Base-by-base conservation (phyloP, 1,139 yeast genomes). In the Suhomyces kunorum region DNA sequence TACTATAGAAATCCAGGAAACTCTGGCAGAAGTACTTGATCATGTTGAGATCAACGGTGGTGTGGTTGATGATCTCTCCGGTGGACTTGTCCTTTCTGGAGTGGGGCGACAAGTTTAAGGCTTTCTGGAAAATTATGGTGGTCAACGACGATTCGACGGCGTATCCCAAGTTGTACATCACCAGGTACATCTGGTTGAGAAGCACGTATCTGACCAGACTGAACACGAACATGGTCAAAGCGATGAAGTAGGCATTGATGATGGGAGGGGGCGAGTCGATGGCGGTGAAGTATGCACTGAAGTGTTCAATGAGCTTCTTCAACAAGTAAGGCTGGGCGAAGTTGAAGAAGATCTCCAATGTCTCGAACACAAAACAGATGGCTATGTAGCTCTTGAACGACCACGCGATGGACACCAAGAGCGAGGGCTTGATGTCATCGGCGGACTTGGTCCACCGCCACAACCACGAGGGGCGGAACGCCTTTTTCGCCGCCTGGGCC, bases 1-100 rank as follows among this genome's bases (percentile, higher is more conserved):
- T 49, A 26, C 54, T 46, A 19, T 57, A 38, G 20, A 51, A 55
- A 16, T 54, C 58, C 22, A 51, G 54, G 28, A 59, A 42, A 25
- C 42, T 43, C 35, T 47, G 53, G 29, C 50, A 48, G 38, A 56
- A 47, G 38, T 46, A 38, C 27, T 56, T 46, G 34, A 62, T 44
- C 14, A 47, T 54, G 22, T 37, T 39, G 16, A 56, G 50, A 42
- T 62, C 66, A 25, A 53, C 50, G 5, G 63, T 51, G 27, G 61
- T 54, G 39, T 59, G 58, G 40, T 59, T 62, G 22, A 62, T 55
- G 34, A 62, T 61, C 23, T 60, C 65, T 34, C 66, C 66, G 11
- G 63, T 58, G 3, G 61, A 43, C 36, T 59, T 61, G 22, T 54
- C 52, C 38, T 55, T 58, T 27, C 56, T 54, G 11, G 63, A 47